A percentile compares a stretch with the other conserved stretches of the same genome.
phyloP scores from a whole-genome alignment of 2,329 filamentous ascomycete species.

The Exophiala xenobiotica region DNA sequence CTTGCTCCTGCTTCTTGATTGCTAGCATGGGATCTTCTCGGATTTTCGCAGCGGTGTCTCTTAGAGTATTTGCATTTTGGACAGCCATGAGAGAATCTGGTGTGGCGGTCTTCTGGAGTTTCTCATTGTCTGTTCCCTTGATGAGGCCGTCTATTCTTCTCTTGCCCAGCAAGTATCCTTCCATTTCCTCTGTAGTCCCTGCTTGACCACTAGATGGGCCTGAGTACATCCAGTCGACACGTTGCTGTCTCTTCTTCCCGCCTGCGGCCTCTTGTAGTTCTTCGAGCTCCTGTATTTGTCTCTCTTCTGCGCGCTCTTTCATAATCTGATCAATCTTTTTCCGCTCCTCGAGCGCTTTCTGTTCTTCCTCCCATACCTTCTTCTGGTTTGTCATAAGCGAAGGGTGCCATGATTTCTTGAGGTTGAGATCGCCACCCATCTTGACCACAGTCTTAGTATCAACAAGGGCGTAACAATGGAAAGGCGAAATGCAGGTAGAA shows the following conservation, averaged over 20 bases:
- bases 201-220: constrained; percentile 74
- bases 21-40: constrained; percentile 87
- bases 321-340: constrained; percentile 89
- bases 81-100: constrained; percentile 63
- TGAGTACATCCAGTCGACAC: constrained; percentile 98
- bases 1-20: constrained; percentile 89
- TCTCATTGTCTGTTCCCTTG: constrained; percentile 77
- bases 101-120: constrained; percentile 71
- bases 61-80: constrained; percentile 68
- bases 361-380: constrained; percentile 86
- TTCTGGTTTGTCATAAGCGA: constrained; percentile 86
- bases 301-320: constrained; percentile 91
- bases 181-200: constrained; percentile 82
- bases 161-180: constrained; percentile 90
- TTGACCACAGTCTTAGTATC: constrained; percentile 40
- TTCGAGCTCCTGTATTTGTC: constrained; percentile 87
- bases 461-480: neutral
- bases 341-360: constrained; percentile 88
- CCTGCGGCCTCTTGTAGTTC: constrained; percentile 85
- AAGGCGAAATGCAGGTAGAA: neutral
- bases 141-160: constrained; percentile 83
- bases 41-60: constrained; percentile 83
- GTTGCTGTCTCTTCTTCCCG: constrained; percentile 72
- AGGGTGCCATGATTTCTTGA: constrained; percentile 78
- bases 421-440: constrained; percentile 92